phyloP scores from a whole-genome alignment of 257 asterid genomes.

The Nicotiana noctiflora region DNA sequence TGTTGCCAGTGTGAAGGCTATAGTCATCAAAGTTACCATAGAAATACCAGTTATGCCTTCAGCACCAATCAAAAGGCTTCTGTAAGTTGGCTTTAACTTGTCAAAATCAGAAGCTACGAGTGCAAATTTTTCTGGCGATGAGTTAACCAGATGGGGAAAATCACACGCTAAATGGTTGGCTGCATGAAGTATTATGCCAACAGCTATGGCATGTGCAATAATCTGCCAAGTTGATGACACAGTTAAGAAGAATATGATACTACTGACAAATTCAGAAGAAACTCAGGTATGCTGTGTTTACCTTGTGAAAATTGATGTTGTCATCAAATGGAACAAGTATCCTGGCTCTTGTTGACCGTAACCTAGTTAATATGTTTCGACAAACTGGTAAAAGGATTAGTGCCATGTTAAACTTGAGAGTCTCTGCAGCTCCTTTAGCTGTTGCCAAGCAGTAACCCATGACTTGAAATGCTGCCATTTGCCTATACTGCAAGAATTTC shows the following conservation, averaged over 20 bases:
- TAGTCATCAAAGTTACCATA: conserved; percentile 58
- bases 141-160: conserved; percentile 52
- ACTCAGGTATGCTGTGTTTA: not conserved
- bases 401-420: conserved; percentile 89
- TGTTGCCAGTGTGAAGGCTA: conserved; percentile 66
- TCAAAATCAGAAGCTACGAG: conserved; percentile 56
- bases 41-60: conserved; percentile 59
- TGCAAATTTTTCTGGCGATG: conserved; percentile 55
- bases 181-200: conserved; percentile 53
- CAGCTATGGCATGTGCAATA: conserved; percentile 60
- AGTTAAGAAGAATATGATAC: not conserved
- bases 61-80: conserved; percentile 33
- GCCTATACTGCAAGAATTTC: conserved; percentile 67
- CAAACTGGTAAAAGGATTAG: conserved; percentile 79
- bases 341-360: conserved; percentile 67
- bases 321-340: conserved; percentile 69
- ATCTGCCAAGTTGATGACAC: conserved; percentile 25
- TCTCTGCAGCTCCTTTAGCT: conserved; percentile 94
- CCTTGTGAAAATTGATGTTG: conserved; percentile 83
- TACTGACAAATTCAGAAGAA: not conserved
- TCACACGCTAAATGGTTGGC: conserved; percentile 75
- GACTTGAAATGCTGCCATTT: conserved; percentile 48
- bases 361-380: conserved; percentile 63
- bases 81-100: conserved; percentile 47
- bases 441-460: conserved; percentile 82